A percentile compares a stretch with the other conserved stretches of the same genome.
These are phyloP conservation scores for Termitomyces sp. DNA, from an alignment of 768 basidiomycete genomes.

Conservation along the genomic window DNA sequence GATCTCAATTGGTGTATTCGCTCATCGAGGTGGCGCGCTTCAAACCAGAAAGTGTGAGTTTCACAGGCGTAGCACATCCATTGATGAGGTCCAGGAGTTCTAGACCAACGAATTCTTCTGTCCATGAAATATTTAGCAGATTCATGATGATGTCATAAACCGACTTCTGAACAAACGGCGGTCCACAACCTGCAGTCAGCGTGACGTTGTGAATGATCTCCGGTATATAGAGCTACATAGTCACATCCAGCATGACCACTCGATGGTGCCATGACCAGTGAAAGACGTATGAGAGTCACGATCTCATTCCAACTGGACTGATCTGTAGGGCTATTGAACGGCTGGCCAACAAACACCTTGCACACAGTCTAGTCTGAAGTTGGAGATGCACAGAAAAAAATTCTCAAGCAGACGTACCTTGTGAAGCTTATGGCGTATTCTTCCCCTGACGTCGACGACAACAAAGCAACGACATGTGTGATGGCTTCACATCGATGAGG, in stretches of 20 bases:
- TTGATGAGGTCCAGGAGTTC: conserved; percentile 63
- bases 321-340: conserved; percentile 60
- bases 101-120: conserved; percentile 55
- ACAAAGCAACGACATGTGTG: conserved; percentile 65
- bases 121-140: conserved; percentile 61
- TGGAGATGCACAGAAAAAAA: background rate
- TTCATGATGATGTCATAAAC: conserved; percentile 83
- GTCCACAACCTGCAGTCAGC: conserved; percentile 71
- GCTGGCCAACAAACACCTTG: conserved; percentile 59
- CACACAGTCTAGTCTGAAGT: conserved; percentile 52
- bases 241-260: conserved; percentile 58
- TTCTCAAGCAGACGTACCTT: conserved; percentile 44
- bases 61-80: conserved; percentile 52
- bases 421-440: conserved; percentile 73
- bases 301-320: conserved; percentile 81
- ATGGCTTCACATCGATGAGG: conserved; percentile 73
- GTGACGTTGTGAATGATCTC: conserved; percentile 81
- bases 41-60: conserved; percentile 72
- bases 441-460: conserved; percentile 77
- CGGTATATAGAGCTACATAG: conserved; percentile 78
- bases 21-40: conserved; percentile 57
- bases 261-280: conserved; percentile 67
- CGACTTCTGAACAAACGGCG: conserved; percentile 69
- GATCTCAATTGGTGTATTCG: conserved; percentile 62
- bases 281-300: conserved; percentile 73